A percentile compares a stretch with the other conserved stretches of the same genome.
phyloP scores from a whole-genome alignment of 1,284 basidiomycete species.

The Trichosporon sp. region DNA sequence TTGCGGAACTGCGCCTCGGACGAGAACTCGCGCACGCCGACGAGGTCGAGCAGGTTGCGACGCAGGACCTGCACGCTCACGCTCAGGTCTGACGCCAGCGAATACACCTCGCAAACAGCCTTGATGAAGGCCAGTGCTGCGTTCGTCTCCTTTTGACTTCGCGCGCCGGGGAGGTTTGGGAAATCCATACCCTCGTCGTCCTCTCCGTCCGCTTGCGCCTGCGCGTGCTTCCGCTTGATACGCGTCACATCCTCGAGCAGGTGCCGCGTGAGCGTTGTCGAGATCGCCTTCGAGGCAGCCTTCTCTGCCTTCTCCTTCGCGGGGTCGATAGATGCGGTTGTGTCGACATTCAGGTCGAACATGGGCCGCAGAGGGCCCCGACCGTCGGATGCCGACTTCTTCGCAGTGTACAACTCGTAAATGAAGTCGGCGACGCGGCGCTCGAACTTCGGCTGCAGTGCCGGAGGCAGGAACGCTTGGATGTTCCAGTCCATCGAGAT shows the following conservation, averaged over 20 bases:
- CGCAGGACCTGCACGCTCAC: slow-evolving; percentile 85
- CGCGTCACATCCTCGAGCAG: slow-evolving; percentile 67
- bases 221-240: slow-evolving; percentile 62
- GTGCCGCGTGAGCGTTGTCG: slow-evolving; percentile 73
- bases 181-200: slow-evolving; percentile 63
- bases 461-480: slow-evolving; percentile 77
- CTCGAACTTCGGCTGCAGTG: slow-evolving; percentile 74
- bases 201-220: slow-evolving; percentile 54
- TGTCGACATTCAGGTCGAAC: slow-evolving; percentile 55
- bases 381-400: slow-evolving; percentile 56
- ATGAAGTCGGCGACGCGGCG: slow-evolving; percentile 75
- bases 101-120: slow-evolving; percentile 73
- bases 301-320: slow-evolving; percentile 66
- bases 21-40: slow-evolving; percentile 83
- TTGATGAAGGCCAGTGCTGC: slow-evolving; percentile 88
- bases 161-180: slow-evolving; percentile 80
- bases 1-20: slow-evolving; percentile 77
- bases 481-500: slow-evolving; percentile 97
- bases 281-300: slow-evolving; percentile 65
- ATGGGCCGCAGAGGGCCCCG: slow-evolving; percentile 70
- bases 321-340: slow-evolving; percentile 54
- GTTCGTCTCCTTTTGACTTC: slow-evolving; percentile 51
- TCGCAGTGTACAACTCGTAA: slow-evolving; percentile 71
- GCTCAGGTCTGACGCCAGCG: slow-evolving; percentile 67
- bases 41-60: slow-evolving; percentile 81